Percentiles rank a stretch among this genome's conserved stretches.
Evolutionary conservation across 805 yeast genomes (phyloP).

Genomic region (Myxozyma udenii): DNA sequence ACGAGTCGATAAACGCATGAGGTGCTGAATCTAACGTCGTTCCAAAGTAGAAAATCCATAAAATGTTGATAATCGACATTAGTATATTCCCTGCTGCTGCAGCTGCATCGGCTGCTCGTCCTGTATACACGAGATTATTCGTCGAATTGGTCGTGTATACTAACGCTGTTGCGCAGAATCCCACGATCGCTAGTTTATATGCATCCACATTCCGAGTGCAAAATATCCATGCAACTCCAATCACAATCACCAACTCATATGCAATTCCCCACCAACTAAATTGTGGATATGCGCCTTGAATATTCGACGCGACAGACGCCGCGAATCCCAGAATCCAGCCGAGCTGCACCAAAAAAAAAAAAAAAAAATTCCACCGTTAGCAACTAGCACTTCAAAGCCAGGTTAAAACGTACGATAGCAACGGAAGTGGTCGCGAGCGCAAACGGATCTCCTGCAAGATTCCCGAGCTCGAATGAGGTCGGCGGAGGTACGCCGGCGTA

Average conservation of each 20-base stretch:
- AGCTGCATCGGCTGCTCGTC: constrained; percentile 66
- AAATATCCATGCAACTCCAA: constrained; percentile 53
- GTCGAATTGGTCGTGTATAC: constrained; percentile 82
- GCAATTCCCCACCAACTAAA: constrained; percentile 97
- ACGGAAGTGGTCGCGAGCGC: constrained; percentile 78
- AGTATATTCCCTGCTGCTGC: constrained; percentile 91
- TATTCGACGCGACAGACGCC: constrained; percentile 67
- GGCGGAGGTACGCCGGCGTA: too few species aligned
- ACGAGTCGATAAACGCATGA: constrained; percentile 80
- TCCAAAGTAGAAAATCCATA: constrained; percentile 88
- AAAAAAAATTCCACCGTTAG: neutral
- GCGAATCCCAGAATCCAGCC: constrained; percentile 89
- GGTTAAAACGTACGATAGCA: constrained; percentile 41
- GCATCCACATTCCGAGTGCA: constrained; percentile 58
- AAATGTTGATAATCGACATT: constrained; percentile 67
- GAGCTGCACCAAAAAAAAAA: constrained; percentile 36
- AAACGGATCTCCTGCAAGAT: constrained; percentile 75
- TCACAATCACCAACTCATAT: constrained; percentile 63
- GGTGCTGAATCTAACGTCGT: constrained; percentile 86
- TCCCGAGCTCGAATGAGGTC: constrained; percentile 6
- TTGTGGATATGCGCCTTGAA: constrained; percentile 56
- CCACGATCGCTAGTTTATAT: constrained; percentile 56
- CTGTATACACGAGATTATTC: constrained; percentile 70
- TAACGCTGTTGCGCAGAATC: constrained; percentile 65
- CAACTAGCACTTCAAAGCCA: neutral